A percentile compares a stretch with the other conserved stretches of the same genome.
phyloP scores from a whole-genome alignment of 805 yeast species.

The Spathaspora passalidarum region DNA sequence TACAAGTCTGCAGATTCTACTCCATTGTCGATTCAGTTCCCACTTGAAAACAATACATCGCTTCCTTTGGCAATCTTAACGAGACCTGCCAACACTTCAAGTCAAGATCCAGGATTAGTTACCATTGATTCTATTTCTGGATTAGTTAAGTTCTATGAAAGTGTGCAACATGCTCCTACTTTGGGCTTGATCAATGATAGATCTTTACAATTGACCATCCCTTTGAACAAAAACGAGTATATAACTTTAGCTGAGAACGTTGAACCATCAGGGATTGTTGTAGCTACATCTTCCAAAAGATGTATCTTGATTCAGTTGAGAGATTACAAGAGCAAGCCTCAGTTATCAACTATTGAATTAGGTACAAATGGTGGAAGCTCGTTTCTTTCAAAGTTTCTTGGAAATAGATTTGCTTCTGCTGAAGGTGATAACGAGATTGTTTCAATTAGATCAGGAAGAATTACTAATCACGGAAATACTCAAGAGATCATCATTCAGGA shows the following conservation, averaged over 20 bases:
- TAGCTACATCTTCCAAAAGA: constrained; percentile 70
- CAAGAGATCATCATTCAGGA: constrained; percentile 44
- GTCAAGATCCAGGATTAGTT: constrained; percentile 65
- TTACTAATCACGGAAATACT: constrained; percentile 47
- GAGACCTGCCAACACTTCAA: constrained; percentile 50
- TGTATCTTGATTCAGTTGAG: constrained; percentile 59
- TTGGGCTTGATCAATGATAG: constrained; percentile 51
- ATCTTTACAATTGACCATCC: constrained; percentile 40
- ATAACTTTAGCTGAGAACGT: constrained; percentile 56
- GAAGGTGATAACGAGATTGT: constrained; percentile 45
- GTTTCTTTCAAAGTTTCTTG: constrained; percentile 7
- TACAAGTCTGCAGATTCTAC: constrained; percentile 58
- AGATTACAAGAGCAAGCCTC: constrained; percentile 66
- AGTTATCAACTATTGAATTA: constrained; percentile 34
- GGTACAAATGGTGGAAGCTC: constrained; percentile 14
- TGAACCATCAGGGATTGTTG: constrained; percentile 71
- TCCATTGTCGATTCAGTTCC: constrained; percentile 58
- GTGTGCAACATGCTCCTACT: constrained; percentile 68
- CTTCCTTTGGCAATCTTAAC: constrained; percentile 58
- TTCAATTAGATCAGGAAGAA: constrained; percentile 53
- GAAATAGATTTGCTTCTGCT: not conserved
- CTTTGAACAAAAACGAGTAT: constrained; percentile 46
- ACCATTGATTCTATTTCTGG: constrained; percentile 62
- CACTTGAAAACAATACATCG: constrained; percentile 25
- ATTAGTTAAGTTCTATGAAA: constrained; percentile 63